Conservation (phyloP, 352 stramenopile genomes). For the Aphanomyces invadans region DNA sequence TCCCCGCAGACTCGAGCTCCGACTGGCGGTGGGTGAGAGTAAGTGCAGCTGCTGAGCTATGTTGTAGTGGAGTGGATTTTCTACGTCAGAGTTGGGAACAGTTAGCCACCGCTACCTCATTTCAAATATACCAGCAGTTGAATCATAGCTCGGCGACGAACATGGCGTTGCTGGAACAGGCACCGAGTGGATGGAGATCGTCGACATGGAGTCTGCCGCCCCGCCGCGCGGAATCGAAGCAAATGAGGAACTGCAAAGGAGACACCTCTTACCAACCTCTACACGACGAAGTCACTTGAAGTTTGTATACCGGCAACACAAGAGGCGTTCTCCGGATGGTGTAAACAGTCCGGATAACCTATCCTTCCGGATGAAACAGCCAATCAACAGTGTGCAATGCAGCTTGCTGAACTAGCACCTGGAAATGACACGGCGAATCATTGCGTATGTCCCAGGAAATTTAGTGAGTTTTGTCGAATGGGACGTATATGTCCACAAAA, state of each 20-base stretch:
- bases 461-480: no score
- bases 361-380: background rate
- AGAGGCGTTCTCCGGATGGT: constrained; percentile 6
- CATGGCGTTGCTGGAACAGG: background rate
- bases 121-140: background rate
- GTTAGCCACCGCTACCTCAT: background rate
- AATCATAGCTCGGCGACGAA: background rate
- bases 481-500: no score
- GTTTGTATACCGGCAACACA: constrained; percentile 11
- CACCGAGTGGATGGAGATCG: constrained; percentile 18
- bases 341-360: no score
- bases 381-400: background rate
- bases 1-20: background rate
- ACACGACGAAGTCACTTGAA: background rate
- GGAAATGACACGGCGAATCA: no score
- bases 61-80: background rate
- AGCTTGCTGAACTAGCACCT: background rate
- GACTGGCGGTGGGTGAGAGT: background rate
- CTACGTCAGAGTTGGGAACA: background rate
- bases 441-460: no score
- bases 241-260: constrained; percentile 7
- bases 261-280: background rate
- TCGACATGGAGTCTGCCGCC: constrained; percentile 6
- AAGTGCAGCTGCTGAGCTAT: background rate
- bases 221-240: no score